Evolutionary conservation across 2,329 filamentous ascomycete genomes (phyloP).

Genomic region (Colletotrichum aenigma): DNA sequence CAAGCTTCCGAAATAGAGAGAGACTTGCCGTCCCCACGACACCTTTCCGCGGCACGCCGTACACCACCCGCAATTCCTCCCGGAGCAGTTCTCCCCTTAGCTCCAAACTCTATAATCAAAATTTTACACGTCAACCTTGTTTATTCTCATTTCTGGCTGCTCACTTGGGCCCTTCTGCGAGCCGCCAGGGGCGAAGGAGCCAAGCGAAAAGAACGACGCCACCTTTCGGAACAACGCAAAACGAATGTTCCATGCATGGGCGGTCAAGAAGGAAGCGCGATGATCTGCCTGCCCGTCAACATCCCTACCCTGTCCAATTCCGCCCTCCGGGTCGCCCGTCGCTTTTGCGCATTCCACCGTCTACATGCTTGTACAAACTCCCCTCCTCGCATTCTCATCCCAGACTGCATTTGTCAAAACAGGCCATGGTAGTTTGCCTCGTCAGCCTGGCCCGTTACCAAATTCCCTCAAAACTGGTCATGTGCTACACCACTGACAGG

Average conservation of each 20-base stretch:
- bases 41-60: neutral
- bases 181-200: neutral
- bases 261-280: neutral
- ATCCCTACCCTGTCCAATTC: slow-evolving; percentile 7
- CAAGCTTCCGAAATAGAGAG: neutral
- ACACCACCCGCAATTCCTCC: neutral
- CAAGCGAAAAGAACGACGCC: neutral
- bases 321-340: neutral
- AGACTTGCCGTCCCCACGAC: neutral
- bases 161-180: neutral
- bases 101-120: neutral
- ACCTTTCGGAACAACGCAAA: neutral
- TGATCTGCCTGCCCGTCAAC: slow-evolving; percentile 14
- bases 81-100: neutral
- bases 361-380: neutral
- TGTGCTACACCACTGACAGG: neutral
- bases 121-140: neutral
- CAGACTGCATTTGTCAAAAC: neutral
- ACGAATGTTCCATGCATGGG: neutral
- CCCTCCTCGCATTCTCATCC: neutral
- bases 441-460: neutral
- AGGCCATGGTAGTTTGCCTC: neutral
- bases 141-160: neutral
- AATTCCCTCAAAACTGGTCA: neutral
- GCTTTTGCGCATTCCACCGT: neutral